Base-by-base conservation (phyloP, 2,329 filamentous ascomycete genomes). In the Gnomoniopsis sp. region DNA sequence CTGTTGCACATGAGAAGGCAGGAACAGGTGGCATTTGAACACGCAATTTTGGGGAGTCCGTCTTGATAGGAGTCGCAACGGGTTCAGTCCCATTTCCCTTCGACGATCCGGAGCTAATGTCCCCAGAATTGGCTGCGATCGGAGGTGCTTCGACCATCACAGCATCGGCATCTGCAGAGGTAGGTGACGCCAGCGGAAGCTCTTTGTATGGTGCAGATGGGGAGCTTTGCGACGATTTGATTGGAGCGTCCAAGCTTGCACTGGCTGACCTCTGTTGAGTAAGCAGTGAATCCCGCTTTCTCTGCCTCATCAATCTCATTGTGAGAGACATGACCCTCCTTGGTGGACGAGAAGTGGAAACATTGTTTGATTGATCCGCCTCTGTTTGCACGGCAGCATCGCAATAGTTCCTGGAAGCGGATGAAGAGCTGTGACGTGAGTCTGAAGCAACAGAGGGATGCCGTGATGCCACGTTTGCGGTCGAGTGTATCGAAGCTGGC, bases 11-110 rank as follows among this genome's bases (percentile, higher is more conserved):
- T 52, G 77, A 75, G 34, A 86, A 84, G 0, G 73, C 67, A 0
- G 83, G 81, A 1, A 82, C 74, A 2, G 83, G 79, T 8, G 85
- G 84, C 69, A 86, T 72, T 56, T 86, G 82, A 7, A 87, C 80
- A 14, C 76, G 75, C 3, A 83, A 64, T 53, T 83, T 78, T 0
- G 76, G 75, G 1, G 76, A 74, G 57, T 72, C 80, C 43, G 63
- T 70, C 64, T 73, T 79, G 22, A 61, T 64, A 4, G 49, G 46
- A 38, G 53, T 53, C 34, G 59, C 43, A 12, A 59, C 58, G 19
- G 63, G 53, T 12, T 38, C 52, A 26, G 26, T 50, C 3, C 59
- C 63, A 15, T 68, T 21, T 8, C 4, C 26, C 4, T 30, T 30
- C 26, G 26, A 49, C 15, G 49, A 51, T 50, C 62, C 44, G 3